phyloP scores from a whole-genome alignment of 1,139 yeast species.

The Pichia sp. region DNA sequence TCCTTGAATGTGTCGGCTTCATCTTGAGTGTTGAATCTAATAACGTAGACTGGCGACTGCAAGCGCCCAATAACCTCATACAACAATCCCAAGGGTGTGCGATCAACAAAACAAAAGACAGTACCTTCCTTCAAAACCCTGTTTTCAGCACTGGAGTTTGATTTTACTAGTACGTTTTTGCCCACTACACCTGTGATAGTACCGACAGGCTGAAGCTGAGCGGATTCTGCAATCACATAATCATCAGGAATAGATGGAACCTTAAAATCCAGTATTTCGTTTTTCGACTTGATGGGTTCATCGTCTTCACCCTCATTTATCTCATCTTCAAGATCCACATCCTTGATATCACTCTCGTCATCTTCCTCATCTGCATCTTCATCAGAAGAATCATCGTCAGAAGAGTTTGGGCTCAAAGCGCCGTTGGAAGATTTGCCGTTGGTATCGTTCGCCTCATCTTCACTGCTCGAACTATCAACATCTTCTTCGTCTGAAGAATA shows the following conservation, averaged over 20 bases:
- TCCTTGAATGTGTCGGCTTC: slow-evolving; percentile 41
- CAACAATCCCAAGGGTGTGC: slow-evolving; percentile 68
- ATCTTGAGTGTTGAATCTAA: slow-evolving; percentile 53
- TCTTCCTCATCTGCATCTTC: slow-evolving; percentile 5
- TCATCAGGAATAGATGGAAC: slow-evolving; percentile 68
- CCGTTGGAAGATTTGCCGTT: no score
- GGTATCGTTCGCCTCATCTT: no score
- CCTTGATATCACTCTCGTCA: no score
- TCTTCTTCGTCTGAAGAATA: slow-evolving; percentile 17
- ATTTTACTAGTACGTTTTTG: slow-evolving; percentile 62
- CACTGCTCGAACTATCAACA: no score
- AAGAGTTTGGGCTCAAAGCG: slow-evolving; percentile 5
- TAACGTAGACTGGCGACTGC: slow-evolving; percentile 75
- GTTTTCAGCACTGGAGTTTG: slow-evolving; percentile 78
- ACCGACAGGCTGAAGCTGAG: slow-evolving; percentile 72
- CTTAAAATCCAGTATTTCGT: slow-evolving; percentile 64
- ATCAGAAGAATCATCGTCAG: slow-evolving; percentile 4
- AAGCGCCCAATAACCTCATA: slow-evolving; percentile 90
- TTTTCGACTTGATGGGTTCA: slow-evolving; percentile 68
- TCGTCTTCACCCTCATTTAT: slow-evolving; percentile 36
- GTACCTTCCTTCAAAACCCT: slow-evolving; percentile 78
- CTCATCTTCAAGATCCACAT: slow-evolving; percentile 25
- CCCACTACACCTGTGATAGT: slow-evolving; percentile 65
- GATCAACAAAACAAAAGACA: slow-evolving; percentile 68
- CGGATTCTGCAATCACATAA: slow-evolving; percentile 46